A percentile compares a stretch with the other conserved stretches of the same genome.
phyloP scores from a whole-genome alignment of 148 eudicot genomes.

The Amaranthus hypochondriacus region DNA sequence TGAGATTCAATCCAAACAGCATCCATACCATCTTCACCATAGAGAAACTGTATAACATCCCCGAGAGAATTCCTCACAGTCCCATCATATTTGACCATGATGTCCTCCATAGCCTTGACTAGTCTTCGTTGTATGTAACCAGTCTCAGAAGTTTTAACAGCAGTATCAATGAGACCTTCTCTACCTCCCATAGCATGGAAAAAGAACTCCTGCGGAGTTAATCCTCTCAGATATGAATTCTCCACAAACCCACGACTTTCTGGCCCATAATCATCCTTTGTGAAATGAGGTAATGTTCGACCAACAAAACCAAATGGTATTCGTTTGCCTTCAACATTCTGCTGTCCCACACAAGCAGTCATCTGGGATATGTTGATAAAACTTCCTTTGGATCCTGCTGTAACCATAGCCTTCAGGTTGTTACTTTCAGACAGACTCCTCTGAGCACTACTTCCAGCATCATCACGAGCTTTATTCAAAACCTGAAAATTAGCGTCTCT shows the following conservation, averaged over 20 bases:
- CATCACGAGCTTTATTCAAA: slow-evolving; percentile 99
- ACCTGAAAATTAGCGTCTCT: slow-evolving; percentile 42
- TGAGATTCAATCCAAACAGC: slow-evolving; percentile 98
- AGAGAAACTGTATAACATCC: slow-evolving; percentile 95
- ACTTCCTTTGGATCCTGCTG: slow-evolving; percentile 99
- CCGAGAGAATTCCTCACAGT: slow-evolving; percentile 95
- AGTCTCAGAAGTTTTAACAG: slow-evolving; percentile 98
- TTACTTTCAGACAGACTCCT: slow-evolving; percentile 90
- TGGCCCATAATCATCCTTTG: slow-evolving; percentile 96
- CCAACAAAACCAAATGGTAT: slow-evolving; percentile 90
- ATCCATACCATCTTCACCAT: slow-evolving; percentile 99
- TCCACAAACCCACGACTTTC: slow-evolving; percentile 99
- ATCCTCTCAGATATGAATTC: slow-evolving; percentile 89
- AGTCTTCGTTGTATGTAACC: slow-evolving; percentile 96
- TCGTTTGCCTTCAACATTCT: slow-evolving; percentile 98
- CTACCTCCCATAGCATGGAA: slow-evolving; percentile 99
- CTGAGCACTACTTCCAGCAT: slow-evolving; percentile 98
- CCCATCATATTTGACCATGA: slow-evolving; percentile 99
- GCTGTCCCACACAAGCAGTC: slow-evolving; percentile 99
- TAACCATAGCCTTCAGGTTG: slow-evolving; percentile 98
- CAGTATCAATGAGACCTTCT: slow-evolving; percentile 98
- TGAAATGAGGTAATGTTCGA: slow-evolving; percentile 95
- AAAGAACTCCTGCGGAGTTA: slow-evolving; percentile 98
- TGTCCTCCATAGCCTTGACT: slow-evolving; percentile 99
- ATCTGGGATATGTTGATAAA: slow-evolving; percentile 98